Evolutionary conservation across 2,329 filamentous ascomycete species (phyloP), one percentile per base, ranked within the genome.

Genomic region (Pyricularia sp.): DNA sequence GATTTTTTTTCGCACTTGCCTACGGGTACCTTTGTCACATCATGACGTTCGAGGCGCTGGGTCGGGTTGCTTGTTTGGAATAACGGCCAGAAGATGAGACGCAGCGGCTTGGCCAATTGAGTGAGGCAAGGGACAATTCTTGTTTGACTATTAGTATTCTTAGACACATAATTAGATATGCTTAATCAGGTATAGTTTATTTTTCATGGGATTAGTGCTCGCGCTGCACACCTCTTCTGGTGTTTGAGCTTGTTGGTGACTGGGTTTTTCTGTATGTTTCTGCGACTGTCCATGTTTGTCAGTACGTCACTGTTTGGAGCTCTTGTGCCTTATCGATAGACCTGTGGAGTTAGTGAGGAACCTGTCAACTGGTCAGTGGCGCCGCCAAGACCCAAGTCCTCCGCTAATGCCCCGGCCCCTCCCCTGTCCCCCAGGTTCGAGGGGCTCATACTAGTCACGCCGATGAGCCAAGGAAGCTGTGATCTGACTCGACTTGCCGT

Each of bases 291-390:
- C 17, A 42, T 14, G 14, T 17, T 20, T 10, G 31, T 20, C 36
- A 2, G 20, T 55, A 55, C 42, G 42, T 55, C 42, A 55, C 42
- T 55, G 42, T 20, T 20, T 55, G 42, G 20, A n/a, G 42, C 42
- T 55, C 42, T 55, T 9, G 20, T 55, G 9, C 3, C 66, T 67
- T 68, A 68, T 68, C 66, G 66, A 68, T 68, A 67, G 11, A n/a
- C 6, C 1, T 17, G 65, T 20, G 65, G 65, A 33, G 42, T 59
- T 59, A 17, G 25, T 17, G 31, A 42, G 64, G 64, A 36, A 65
- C 64, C 42, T 55, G 20, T 55, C 42, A 55, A 26, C 11, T 14
- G 20, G 31, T 65, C 11, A 55, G 42, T 55, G 42, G 42, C 42
- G 42, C 42, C 20, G 42, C 42, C 42, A 55, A 55, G 42, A 55